Conservation (phyloP, 2,329 filamentous ascomycete species). For the Nemania sp. region DNA sequence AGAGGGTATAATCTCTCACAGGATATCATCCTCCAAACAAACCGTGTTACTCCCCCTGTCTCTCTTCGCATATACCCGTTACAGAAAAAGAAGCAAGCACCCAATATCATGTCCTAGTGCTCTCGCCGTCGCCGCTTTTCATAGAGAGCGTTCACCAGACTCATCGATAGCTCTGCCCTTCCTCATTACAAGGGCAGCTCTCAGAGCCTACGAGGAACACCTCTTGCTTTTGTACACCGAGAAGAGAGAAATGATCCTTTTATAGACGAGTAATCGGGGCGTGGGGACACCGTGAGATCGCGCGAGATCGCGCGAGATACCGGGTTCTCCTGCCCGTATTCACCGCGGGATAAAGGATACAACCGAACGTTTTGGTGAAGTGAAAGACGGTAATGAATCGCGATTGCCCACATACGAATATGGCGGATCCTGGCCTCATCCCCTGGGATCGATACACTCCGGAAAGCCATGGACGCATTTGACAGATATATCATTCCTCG, state of each 20-base stretch:
- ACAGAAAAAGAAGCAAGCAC: background rate
- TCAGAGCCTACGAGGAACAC: background rate
- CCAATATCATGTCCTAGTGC: background rate
- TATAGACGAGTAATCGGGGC: background rate
- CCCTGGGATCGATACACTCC: background rate
- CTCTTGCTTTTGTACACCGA: conserved; percentile 7
- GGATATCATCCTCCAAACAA: background rate
- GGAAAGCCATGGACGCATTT: background rate
- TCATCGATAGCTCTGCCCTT: background rate
- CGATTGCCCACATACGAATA: background rate
- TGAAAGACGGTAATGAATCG: background rate
- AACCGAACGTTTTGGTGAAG: background rate
- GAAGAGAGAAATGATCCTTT: background rate
- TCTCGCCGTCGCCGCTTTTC: conserved; percentile 20
- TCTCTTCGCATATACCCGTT: background rate
- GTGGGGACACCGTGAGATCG: background rate
- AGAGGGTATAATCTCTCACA: background rate
- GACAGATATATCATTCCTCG: background rate
- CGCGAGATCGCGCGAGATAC: background rate
- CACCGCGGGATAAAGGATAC: background rate
- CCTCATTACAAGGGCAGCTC: background rate
- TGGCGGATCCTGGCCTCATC: background rate
- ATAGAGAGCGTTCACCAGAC: conserved; percentile 13
- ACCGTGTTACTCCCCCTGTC: background rate
- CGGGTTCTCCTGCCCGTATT: background rate